Conservation (phyloP, 306 rosid genomes). For the Dalbergia cochinchinensis region DNA sequence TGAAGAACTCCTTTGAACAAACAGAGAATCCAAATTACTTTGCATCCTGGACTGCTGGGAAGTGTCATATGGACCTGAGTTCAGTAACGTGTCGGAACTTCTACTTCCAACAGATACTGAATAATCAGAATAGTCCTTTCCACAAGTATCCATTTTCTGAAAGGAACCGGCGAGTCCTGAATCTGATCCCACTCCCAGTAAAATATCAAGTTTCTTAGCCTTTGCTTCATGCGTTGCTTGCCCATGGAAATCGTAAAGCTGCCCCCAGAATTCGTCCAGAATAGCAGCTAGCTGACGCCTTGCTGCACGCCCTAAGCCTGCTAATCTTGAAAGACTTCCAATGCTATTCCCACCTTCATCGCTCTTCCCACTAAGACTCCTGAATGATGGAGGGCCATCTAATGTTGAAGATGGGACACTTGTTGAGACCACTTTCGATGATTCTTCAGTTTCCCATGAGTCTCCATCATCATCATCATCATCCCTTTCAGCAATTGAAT, state of each 20-base stretch:
- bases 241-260: constrained; percentile 84
- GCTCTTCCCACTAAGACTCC: constrained; percentile 88
- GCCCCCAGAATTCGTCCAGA: constrained; percentile 96
- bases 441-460: constrained; percentile 79
- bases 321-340: constrained; percentile 94
- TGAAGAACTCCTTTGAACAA: constrained; percentile 67
- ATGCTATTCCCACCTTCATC: constrained; percentile 87
- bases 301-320: constrained; percentile 96
- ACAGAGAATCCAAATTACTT: constrained; percentile 64
- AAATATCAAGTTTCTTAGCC: constrained; percentile 71
- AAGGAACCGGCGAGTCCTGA: constrained; percentile 53
- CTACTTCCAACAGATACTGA: constrained; percentile 55
- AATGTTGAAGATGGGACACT: constrained; percentile 58
- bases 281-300: constrained; percentile 82
- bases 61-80: constrained; percentile 66
- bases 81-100: constrained; percentile 57
- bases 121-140: constrained; percentile 63
- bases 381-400: constrained; percentile 92
- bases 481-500: constrained; percentile 68
- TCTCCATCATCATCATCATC: constrained; percentile 82
- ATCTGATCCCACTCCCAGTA: constrained; percentile 65
- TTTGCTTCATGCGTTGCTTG: constrained; percentile 68
- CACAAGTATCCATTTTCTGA: constrained; percentile 62
- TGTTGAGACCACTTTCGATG: constrained; percentile 62
- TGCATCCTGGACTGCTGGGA: constrained; percentile 64